Base-by-base conservation (phyloP, 2,329 filamentous ascomycete species). In the Alternaria sp. region DNA sequence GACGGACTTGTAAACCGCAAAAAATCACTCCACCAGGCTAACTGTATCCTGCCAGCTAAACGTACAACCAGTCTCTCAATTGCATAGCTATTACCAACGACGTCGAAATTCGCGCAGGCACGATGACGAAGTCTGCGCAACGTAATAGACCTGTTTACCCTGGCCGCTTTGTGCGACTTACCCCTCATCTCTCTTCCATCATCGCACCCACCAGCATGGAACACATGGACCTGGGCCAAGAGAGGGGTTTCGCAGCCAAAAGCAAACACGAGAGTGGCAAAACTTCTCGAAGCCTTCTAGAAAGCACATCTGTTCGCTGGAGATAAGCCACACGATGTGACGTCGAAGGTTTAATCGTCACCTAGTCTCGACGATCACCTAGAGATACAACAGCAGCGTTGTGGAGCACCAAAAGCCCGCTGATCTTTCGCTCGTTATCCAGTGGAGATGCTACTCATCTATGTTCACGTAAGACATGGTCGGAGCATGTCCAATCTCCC, bases 201-300 rank as follows among this genome's bases (percentile, higher is more conserved):
- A 52, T 40, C 28, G 49, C 49, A 51, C 28, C 49, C 49, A 51
- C 49, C 49, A 32, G 49, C 49, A 6, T 51, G 26, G 47, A 51
- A 51, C 47, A 51, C 26, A 50, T 17, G 47, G 19, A 32, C 12
- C n/a, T 51, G 17, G 17, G 17, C 26, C 28, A 23, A 32, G 28
- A 36, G 49, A 51, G 28, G 49, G 49, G 28, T 52, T 28, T 12
- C 49, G 36, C 28, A 21, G 28, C 25, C 19, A 52, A 36, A 52
- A 40, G 28, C 30, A 52, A 52, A 23, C 12, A 55, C 28, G 17
- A 32, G 26, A 54, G 57, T 59, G 57, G 57, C 57, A 26, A 59
- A 47, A 21, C 50, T 54, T 59, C 50, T 59, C 57, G 50, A 59
- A 59, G 49, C 19, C 40, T 59, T 59, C 57, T 52, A 46, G 57